A percentile compares a stretch with the other conserved stretches of the same genome.
phyloP scores from a whole-genome alignment of 2,329 filamentous ascomycete species.

The Penicillium sp. region DNA sequence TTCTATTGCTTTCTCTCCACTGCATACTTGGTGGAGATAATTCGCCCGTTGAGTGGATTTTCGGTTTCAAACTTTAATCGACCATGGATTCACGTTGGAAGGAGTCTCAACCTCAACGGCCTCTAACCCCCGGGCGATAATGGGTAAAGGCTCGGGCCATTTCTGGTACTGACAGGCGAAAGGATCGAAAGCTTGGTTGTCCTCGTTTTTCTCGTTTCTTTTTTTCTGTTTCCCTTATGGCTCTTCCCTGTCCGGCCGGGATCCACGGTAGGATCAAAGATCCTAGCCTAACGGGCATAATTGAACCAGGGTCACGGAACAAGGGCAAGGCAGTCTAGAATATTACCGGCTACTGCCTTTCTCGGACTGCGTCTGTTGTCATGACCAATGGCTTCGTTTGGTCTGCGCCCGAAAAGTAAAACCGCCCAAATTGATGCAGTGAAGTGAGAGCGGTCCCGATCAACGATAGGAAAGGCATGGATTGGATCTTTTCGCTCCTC shows the following conservation, averaged over 20 bases:
- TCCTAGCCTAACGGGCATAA: constrained; percentile 21
- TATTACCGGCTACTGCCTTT: constrained; percentile 7
- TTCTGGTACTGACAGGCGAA: constrained; percentile 4
- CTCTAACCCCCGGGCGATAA: constrained; percentile 4
- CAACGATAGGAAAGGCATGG: constrained; percentile 2
- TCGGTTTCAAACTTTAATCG: constrained; percentile 12
- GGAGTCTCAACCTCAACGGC: constrained; percentile 7
- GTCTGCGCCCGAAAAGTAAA: constrained; percentile 8
- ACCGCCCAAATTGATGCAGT: constrained; percentile 3
- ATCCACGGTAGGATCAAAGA: constrained; percentile 8
- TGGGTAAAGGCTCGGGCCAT: not conserved
- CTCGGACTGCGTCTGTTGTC: constrained; percentile 2
- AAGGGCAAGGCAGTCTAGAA: constrained; percentile 11
- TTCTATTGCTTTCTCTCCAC: too few species aligned
- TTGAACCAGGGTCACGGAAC: constrained; percentile 11
- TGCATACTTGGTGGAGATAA: constrained; percentile 3
- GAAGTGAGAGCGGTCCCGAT: constrained; percentile 1
- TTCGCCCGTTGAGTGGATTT: constrained; percentile 2
- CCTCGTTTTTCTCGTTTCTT: not conserved
- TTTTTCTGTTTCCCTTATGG: not conserved
- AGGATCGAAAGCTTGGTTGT: not conserved
- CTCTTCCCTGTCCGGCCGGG: too few species aligned
- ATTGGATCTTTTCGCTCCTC: constrained; percentile 2
- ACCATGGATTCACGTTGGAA: constrained; percentile 9
- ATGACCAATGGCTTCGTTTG: constrained; percentile 8